Conservation (phyloP, 306 rosid species). For the cucumber (Cucumis sativus) region DNA sequence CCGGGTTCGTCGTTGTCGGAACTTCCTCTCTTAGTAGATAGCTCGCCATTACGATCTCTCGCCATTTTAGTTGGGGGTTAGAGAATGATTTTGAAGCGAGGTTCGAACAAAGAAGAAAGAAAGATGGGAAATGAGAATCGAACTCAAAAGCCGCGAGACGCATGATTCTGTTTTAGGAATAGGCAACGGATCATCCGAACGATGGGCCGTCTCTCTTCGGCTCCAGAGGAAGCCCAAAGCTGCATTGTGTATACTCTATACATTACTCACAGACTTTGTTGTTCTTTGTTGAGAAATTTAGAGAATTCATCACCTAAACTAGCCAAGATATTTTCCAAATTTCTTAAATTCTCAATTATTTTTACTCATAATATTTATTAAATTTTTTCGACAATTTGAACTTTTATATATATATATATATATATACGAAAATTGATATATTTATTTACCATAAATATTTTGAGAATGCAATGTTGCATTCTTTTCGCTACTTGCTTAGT, state of each 20-base stretch:
- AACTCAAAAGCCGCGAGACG: neutral
- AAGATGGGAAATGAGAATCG: neutral
- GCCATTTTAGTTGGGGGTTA: conserved; percentile 22
- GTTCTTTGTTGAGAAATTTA: too few relatives aligned
- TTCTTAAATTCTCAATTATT: too few relatives aligned
- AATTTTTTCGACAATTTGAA: too few relatives aligned
- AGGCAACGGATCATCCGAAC: neutral
- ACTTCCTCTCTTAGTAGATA: conserved; percentile 1
- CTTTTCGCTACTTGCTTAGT: too few relatives aligned
- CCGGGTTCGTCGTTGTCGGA: conserved; percentile 8
- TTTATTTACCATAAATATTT: too few relatives aligned
- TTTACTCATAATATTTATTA: too few relatives aligned
- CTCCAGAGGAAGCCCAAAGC: neutral
- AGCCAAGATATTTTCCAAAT: too few relatives aligned
- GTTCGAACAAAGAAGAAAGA: neutral
- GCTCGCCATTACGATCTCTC: conserved; percentile 26
- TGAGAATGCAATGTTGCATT: too few relatives aligned
- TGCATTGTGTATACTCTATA: neutral
- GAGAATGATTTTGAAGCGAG: neutral
- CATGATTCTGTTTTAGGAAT: neutral
- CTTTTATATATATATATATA: too few relatives aligned
- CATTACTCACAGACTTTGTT: too few relatives aligned
- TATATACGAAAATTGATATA: too few relatives aligned
- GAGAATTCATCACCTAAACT: too few relatives aligned
- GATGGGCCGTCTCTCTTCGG: neutral